Base-by-base conservation (phyloP, 1,284 basidiomycete genomes). In the Ceratobasidium sp. region DNA sequence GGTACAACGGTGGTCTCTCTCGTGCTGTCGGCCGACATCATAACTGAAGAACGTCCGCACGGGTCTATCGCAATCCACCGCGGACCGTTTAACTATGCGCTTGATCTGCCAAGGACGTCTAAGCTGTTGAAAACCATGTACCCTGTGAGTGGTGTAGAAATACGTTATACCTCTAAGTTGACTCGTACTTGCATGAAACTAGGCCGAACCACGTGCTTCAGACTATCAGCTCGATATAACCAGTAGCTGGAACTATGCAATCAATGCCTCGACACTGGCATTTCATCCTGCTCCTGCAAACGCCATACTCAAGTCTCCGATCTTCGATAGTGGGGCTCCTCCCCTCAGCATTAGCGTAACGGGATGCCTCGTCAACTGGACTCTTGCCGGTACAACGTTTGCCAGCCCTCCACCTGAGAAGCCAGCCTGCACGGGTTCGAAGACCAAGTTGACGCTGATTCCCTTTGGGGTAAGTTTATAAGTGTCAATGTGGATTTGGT, bases 51-150 rank as follows among this genome's bases (percentile, higher is more conserved):
- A 28, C 86, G 90, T 33, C 88, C 88, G 23, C 87, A 90, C 79
- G 86, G 86, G 17, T 89, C 89, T 9, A 83, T 90, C 67, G 89
- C 89, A 10, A 85, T 91, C 12, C 89, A 90, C 69, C 87, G 90
- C 20, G 89, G 89, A 17, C 88, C 89, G 17, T 82, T 91, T 59
- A 87, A 90, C 82, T 91, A 90, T 81, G 89, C 89, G 17, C 88
- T 87, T 81, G 89, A 90, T 81, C 89, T 84, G 54, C 68, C 82
- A 10, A 85, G 87, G 13, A 87, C 81, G 78, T 83, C 86, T 80
- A 89, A 82, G 42, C 84, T 88, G 48, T 13, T 75, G 4, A 52
- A 65, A 7, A 75, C 73, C 13, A n/a, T 13, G 38, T 75, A 75
- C 38, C 26, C 73, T 4, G 73, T 75, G 9, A 26, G 73, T 46